phyloP scores from a whole-genome alignment of 371 early-diverging fungal genomes.

The Apophysomyces trapeziformis region DNA sequence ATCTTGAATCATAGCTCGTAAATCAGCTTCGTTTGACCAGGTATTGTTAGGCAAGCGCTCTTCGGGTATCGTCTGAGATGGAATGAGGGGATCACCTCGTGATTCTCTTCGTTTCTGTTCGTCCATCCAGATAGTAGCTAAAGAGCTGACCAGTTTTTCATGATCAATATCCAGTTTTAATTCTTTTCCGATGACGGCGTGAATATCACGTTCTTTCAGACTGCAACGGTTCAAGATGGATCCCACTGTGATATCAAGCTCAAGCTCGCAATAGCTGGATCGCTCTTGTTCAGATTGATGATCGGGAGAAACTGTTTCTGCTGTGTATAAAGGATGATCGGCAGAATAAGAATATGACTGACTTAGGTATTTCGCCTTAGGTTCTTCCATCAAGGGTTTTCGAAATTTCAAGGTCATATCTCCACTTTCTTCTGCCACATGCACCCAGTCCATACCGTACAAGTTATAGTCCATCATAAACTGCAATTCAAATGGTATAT shows the following conservation, averaged over 20 bases:
- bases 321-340: constrained; percentile 23
- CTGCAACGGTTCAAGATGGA: constrained; percentile 72
- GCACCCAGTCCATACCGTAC: constrained; percentile 88
- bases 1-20: constrained; percentile 19
- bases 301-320: constrained; percentile 24
- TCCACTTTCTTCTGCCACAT: constrained; percentile 5
- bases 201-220: constrained; percentile 62
- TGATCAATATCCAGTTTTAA: constrained; percentile 2
- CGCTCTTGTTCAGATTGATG: constrained; percentile 33
- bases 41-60: constrained; percentile 9
- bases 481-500: constrained; percentile 87
- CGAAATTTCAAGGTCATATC: constrained; percentile 34
- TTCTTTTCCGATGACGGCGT: constrained; percentile 27
- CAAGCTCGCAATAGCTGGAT: constrained; percentile 77
- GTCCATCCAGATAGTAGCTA: constrained; percentile 64
- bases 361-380: constrained; percentile 20
- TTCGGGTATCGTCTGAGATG: constrained; percentile 11
- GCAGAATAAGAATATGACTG: not conserved
- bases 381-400: constrained; percentile 38
- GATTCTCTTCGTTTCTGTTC: constrained; percentile 27
- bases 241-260: constrained; percentile 68
- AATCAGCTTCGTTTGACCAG: constrained; percentile 29
- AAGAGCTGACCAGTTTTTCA: constrained; percentile 59
- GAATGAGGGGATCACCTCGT: constrained; percentile 22
- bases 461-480: constrained; percentile 93